A percentile compares a stretch with the other conserved stretches of the same genome.
Conservation (phyloP, 2,329 filamentous ascomycete species). For the Fusarium sp. region DNA sequence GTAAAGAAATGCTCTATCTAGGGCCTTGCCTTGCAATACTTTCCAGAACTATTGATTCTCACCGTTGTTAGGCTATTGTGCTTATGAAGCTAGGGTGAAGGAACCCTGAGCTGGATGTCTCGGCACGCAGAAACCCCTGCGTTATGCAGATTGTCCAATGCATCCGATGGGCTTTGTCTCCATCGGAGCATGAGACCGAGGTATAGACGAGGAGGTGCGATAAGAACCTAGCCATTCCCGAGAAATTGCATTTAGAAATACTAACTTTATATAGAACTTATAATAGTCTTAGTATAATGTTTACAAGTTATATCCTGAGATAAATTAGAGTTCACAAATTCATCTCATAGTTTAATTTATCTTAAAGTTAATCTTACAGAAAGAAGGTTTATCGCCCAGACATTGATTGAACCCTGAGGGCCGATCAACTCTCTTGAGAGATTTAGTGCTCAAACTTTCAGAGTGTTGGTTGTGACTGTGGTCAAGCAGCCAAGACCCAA, state of each 20-base stretch:
- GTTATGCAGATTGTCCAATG: not conserved
- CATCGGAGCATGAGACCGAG: not conserved
- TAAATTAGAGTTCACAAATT: not conserved
- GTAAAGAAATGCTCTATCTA: not conserved
- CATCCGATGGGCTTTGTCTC: not conserved
- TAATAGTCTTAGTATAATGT: not conserved
- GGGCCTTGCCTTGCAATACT: not conserved
- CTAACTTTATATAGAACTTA: not conserved
- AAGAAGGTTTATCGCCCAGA: not conserved
- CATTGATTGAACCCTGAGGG: not conserved
- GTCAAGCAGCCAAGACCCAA: not conserved
- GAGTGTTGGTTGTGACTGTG: not conserved
- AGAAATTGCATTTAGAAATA: not conserved
- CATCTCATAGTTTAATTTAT: not conserved
- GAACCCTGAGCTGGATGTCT: not conserved
- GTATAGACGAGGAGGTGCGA: not conserved
- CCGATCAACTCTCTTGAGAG: not conserved
- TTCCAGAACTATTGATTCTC: not conserved
- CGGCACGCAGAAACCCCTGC: not conserved
- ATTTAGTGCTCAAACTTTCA: not conserved
- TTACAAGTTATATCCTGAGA: not conserved
- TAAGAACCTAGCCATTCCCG: not conserved
- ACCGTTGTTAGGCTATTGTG: not conserved
- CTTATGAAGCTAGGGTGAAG: not conserved
- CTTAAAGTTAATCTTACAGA: not conserved